Conservation (phyloP, 2,329 filamentous ascomycete species). For the Aspergillus pseudoviridinutans region DNA sequence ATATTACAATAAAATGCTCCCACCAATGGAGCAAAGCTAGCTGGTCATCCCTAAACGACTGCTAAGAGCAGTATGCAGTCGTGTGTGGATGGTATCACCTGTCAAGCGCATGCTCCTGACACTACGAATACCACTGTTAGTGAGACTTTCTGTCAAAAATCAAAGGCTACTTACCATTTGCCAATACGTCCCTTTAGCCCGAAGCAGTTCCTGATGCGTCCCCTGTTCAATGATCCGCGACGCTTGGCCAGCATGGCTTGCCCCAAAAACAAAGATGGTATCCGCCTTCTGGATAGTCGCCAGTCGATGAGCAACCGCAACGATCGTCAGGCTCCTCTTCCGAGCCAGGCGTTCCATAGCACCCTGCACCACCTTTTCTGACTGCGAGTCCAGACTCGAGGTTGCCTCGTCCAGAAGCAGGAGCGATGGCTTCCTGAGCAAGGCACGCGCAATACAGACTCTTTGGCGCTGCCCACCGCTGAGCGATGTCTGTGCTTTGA, state of each 20-base stretch:
- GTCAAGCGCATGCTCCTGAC: background rate
- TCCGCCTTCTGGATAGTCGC: constrained; percentile 76
- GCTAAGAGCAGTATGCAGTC: background rate
- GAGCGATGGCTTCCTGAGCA: constrained; percentile 50
- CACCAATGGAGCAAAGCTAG: too few species aligned
- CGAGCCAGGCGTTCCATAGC: constrained; percentile 62
- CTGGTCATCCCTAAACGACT: too few species aligned
- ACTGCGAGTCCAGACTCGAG: constrained; percentile 59
- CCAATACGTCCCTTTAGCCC: constrained; percentile 47
- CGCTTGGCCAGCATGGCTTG: constrained; percentile 41
- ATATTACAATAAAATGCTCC: too few species aligned
- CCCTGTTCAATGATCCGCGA: constrained; percentile 56
- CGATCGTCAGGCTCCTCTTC: constrained; percentile 57
- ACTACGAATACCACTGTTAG: background rate
- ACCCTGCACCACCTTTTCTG: constrained; percentile 62
- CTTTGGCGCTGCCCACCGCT: constrained; percentile 56
- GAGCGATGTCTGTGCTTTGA: constrained; percentile 46
- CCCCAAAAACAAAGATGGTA: constrained; percentile 73
- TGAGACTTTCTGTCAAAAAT: background rate
- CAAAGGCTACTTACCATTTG: constrained; percentile 46
- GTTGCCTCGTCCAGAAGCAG: constrained; percentile 60
- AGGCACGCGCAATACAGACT: constrained; percentile 52
- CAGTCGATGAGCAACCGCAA: constrained; percentile 74
- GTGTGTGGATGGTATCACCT: background rate
- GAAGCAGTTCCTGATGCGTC: constrained; percentile 56